Evolutionary conservation across 176 grass and related monocot genomes (phyloP).

Genomic region (Musa beccarii): DNA sequence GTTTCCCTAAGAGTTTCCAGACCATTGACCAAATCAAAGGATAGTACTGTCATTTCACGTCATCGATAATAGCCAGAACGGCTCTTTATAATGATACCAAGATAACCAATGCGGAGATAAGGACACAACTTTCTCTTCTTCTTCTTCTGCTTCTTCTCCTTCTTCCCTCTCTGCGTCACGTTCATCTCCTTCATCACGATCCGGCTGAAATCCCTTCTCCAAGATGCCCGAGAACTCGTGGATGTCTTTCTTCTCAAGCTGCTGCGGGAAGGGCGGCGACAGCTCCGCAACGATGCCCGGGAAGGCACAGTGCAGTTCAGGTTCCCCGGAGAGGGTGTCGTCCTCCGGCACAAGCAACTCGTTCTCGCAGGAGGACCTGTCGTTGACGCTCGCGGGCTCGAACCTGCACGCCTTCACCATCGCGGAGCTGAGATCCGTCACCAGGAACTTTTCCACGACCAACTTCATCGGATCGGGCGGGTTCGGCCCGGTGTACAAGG

Average conservation of each 20-base stretch:
- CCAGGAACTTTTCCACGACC: conserved; percentile 53
- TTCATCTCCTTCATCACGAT: too few species aligned
- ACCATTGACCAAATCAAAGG: too few species aligned
- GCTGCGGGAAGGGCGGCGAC: conserved; percentile 16
- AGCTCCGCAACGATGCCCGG: not conserved
- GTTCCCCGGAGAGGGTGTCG: conserved; percentile 21
- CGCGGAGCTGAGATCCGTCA: conserved; percentile 55
- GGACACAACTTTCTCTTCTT: too few species aligned
- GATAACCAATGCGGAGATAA: too few species aligned
- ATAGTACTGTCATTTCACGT: too few species aligned
- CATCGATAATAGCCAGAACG: too few species aligned
- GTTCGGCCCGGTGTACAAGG: conserved; percentile 89
- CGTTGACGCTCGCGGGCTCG: conserved; percentile 50
- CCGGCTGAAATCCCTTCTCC: too few species aligned
- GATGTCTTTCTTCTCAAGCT: conserved; percentile 27
- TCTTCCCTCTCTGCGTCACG: too few species aligned
- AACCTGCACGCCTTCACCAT: conserved; percentile 78
- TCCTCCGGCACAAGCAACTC: conserved; percentile 2
- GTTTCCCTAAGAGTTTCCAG: too few species aligned
- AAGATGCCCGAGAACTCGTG: not conserved
- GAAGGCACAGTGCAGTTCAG: not conserved
- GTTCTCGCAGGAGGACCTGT: conserved; percentile 64
- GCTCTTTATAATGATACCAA: too few species aligned
- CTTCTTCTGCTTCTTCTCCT: too few species aligned
- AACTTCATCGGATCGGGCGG: conserved; percentile 85